A percentile compares a stretch with the other conserved stretches of the same genome.
Conservation (phyloP, 768 basidiomycete genomes). For the Suillus luteus region DNA sequence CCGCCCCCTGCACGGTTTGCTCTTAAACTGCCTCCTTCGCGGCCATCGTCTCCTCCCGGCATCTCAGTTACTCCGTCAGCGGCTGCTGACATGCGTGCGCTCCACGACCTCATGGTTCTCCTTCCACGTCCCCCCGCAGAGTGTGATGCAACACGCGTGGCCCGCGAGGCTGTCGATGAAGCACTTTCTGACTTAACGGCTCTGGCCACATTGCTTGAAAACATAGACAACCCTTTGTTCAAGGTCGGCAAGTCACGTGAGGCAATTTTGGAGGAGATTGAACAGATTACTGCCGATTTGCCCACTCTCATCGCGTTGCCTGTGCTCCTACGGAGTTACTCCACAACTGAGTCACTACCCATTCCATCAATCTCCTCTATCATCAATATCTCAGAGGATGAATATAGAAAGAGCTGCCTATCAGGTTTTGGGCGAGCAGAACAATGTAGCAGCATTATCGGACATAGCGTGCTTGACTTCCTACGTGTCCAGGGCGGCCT, state of each 20-base stretch:
- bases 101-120: conserved; percentile 60
- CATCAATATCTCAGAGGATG: conserved; percentile 58
- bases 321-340: conserved; percentile 55
- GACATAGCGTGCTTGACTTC: conserved; percentile 54
- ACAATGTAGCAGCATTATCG: conserved; percentile 64
- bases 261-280: conserved; percentile 45
- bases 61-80: conserved; percentile 40
- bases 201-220: conserved; percentile 58
- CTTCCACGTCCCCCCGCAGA: conserved; percentile 63
- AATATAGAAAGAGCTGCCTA: conserved; percentile 69
- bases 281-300: conserved; percentile 58
- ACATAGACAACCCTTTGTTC: conserved; percentile 37
- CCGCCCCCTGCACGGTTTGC: conserved; percentile 61
- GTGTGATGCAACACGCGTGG: conserved; percentile 51
- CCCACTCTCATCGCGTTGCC: conserved; percentile 78
- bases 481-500: conserved; percentile 42
- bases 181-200: conserved; percentile 67
- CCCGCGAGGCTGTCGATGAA: conserved; percentile 82
- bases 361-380: conserved; percentile 37
- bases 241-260: conserved; percentile 22
- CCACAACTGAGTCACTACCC: conserved; percentile 14
- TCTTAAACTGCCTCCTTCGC: conserved; percentile 66
- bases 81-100: conserved; percentile 58
- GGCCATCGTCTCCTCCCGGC: conserved; percentile 63
- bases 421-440: conserved; percentile 79